Percentiles rank a stretch among this genome's conserved stretches.
Conservation (phyloP, 2,329 filamentous ascomycete genomes). For the Calonectria ilicicola region DNA sequence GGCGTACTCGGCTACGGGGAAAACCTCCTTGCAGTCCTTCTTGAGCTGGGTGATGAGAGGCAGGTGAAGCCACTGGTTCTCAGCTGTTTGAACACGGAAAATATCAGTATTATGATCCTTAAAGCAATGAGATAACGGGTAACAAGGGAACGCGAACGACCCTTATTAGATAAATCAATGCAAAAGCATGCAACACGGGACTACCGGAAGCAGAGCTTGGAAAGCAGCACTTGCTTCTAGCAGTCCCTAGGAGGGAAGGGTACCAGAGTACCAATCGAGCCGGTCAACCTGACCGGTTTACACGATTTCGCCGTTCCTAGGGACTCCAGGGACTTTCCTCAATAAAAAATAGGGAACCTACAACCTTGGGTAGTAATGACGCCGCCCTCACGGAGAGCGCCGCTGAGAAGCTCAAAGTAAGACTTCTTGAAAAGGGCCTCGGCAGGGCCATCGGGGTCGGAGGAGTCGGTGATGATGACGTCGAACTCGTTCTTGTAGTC, state of each 20-base stretch:
- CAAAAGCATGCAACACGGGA: conserved; percentile 46
- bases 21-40: conserved; percentile 96
- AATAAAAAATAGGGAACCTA: conserved; percentile 80
- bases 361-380: conserved; percentile 99
- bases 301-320: conserved; percentile 48
- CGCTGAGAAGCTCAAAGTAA: conserved; percentile 95
- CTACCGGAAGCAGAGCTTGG: conserved; percentile 52
- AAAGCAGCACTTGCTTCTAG: conserved; percentile 56
- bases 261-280: conserved; percentile 42
- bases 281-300: conserved; percentile 37
- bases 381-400: conserved; percentile 92
- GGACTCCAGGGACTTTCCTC: conserved; percentile 53
- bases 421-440: conserved; percentile 98
- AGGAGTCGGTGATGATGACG: conserved; percentile 99
- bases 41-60: conserved; percentile 93
- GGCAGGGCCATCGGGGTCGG: conserved; percentile 95
- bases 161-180: conserved; percentile 31
- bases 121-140: conserved; percentile 24
- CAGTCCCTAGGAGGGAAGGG: conserved; percentile 48
- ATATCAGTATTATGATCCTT: conserved; percentile 30
- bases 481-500: conserved; percentile 98
- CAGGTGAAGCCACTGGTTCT: conserved; percentile 99
- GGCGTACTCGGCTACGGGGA: conserved; percentile 97
- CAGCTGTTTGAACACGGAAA: conserved; percentile 68
- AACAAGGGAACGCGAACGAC: conserved; percentile 34